These are phyloP conservation scores for Claviceps lovelessii DNA, from an alignment of 2,329 filamentous ascomycete species.

Conservation along the genomic window DNA sequence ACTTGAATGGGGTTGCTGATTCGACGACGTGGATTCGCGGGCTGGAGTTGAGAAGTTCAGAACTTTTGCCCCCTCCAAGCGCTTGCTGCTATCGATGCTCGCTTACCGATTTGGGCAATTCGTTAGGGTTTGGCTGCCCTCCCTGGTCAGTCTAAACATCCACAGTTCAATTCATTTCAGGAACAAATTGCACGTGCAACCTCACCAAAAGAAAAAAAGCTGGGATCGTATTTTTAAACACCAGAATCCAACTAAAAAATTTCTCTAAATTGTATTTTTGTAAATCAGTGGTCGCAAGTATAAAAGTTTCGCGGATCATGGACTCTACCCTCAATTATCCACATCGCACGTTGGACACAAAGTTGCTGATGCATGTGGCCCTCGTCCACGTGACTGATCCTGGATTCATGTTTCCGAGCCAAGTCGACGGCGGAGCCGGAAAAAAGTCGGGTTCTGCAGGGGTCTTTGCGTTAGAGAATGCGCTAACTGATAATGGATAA, in stretches of 20 bases:
- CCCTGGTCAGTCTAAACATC: constrained; percentile 4
- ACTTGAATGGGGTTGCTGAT: constrained; percentile 37
- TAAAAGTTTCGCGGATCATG: not conserved
- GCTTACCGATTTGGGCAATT: constrained; percentile 27
- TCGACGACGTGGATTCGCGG: constrained; percentile 36
- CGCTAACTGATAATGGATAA: constrained; percentile 7
- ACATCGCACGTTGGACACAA: not conserved
- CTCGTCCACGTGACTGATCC: not conserved
- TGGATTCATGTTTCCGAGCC: not conserved
- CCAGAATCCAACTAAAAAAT: not conserved
- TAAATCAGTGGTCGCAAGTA: not conserved
- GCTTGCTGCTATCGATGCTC: constrained; percentile 24
- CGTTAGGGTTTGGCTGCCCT: constrained; percentile 31
- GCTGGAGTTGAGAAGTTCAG: constrained; percentile 33
- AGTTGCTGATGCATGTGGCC: not conserved
- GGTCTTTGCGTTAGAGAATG: not conserved
- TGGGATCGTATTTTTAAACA: too few species aligned
- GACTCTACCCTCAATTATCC: not conserved
- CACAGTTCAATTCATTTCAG: not conserved
- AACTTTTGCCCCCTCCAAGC: constrained; percentile 29
- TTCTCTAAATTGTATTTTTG: too few species aligned
- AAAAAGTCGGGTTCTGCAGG: constrained; percentile 7
- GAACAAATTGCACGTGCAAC: not conserved
- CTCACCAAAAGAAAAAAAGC: not conserved
- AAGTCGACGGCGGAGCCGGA: not conserved